A percentile compares a stretch with the other conserved stretches of the same genome.
phyloP scores from a whole-genome alignment of 345 rosid species.

The Mallotus nudiflorus region DNA sequence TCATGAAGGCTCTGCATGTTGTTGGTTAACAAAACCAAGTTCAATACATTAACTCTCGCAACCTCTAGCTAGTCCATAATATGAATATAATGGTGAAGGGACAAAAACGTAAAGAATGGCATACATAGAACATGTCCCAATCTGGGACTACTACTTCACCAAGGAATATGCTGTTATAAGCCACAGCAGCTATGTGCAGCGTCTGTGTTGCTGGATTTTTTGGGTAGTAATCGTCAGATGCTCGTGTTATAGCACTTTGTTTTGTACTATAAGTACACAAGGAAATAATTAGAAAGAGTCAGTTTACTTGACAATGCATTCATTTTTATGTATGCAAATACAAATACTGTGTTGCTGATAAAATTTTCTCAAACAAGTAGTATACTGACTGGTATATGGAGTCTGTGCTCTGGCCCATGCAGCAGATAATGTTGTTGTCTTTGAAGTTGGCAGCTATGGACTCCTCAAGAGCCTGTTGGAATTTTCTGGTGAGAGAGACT shows the following conservation, averaged over 20 bases:
- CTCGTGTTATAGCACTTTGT: slow-evolving; percentile 49
- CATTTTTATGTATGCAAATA: background rate
- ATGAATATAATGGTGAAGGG: background rate
- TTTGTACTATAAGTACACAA: slow-evolving; percentile 37
- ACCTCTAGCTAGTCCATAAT: too few species aligned
- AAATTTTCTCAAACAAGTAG: background rate
- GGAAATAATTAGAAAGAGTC: background rate
- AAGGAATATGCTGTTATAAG: slow-evolving; percentile 57
- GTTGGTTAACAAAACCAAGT: background rate
- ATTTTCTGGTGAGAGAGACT: slow-evolving; percentile 44
- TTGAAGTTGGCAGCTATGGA: slow-evolving; percentile 46
- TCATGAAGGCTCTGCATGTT: slow-evolving; percentile 54
- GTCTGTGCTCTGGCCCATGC: slow-evolving; percentile 58
- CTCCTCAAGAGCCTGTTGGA: slow-evolving; percentile 54
- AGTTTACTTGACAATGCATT: background rate
- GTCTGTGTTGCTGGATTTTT: slow-evolving; percentile 46
- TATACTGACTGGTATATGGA: slow-evolving; percentile 48
- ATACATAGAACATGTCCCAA: slow-evolving; percentile 66
- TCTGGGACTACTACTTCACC: slow-evolving; percentile 64
- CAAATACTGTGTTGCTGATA: too few species aligned
- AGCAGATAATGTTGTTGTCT: slow-evolving; percentile 61
- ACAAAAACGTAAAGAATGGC: background rate
- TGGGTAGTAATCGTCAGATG: slow-evolving; percentile 60
- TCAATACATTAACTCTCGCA: background rate
- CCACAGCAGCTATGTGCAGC: slow-evolving; percentile 53